Evolutionary conservation across 805 yeast species (phyloP), one percentile per base, ranked within the genome.

Genomic region (Kurtzmaniella cleridarum): DNA sequence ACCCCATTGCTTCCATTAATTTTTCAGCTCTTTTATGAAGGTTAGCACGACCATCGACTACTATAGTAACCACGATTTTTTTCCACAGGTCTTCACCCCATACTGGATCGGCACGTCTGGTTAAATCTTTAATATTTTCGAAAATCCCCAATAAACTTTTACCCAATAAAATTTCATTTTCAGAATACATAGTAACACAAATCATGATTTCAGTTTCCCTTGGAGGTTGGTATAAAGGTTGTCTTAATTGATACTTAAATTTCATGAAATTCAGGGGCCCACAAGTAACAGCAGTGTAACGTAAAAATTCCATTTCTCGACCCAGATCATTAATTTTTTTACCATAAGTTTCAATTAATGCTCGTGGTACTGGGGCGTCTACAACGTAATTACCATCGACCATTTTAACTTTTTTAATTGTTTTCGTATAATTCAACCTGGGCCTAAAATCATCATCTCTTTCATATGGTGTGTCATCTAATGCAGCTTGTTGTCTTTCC

Each of bases 41-140:
- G 49, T 89, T 87, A 11, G 79, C 75, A 52, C 98, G 79, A 44
- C 98, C 98, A 64, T 91, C 98, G 43, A 90, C 84, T 11, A 91
- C 90, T 24, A 91, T 77, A 48, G 87, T 78, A 14, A 93, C 93
- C 9, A 88, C 96, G 27, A 91, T 79, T 54, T 88, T 91, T 50
- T 90, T 88, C 98, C 98, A 91, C 0, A 95, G 79, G 41, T 87
- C 95, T 32, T 79, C 79, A n/a, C 98, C 98, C 98, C 98, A 91
- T 1, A 79, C 74, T 11, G 77, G 74, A 44, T 79, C 74, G 26
- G 81, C 70, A 44, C 84, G 74, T 38, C 79, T 74, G 33, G 76
- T 71, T 53, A 93, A 70, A 57, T 89, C 81, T 45, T 78, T 73
- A 46, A 91, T 83, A 58, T 93, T 91, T 42, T 86, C 85, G 66